These are phyloP conservation scores for Ophiosphaerella narmari DNA, from an alignment of 2,329 filamentous ascomycete species.

Conservation along the genomic window DNA sequence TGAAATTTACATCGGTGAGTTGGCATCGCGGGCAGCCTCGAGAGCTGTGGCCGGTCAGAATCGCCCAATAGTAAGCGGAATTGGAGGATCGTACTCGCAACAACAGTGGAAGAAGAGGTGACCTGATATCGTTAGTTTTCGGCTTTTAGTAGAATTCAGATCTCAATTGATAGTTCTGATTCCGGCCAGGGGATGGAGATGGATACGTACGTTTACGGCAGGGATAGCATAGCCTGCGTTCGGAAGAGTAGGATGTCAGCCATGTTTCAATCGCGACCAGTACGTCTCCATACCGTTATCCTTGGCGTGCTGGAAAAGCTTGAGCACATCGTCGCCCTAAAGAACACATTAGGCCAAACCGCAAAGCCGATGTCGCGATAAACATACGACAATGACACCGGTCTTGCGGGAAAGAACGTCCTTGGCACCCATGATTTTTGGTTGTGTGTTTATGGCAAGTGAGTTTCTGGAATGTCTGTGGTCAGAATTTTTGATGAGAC, in stretches of 20 bases:
- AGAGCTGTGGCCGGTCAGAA: conserved; percentile 63
- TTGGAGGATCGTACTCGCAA: conserved; percentile 47
- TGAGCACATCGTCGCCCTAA: conserved; percentile 65
- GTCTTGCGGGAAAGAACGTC: conserved; percentile 62
- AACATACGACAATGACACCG: conserved; percentile 42
- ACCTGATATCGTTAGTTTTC: conserved; percentile 59
- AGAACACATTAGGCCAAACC: conserved; percentile 48
- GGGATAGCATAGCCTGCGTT: conserved; percentile 48
- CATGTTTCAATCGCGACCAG: neutral
- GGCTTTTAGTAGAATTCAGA: neutral
- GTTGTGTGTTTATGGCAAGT: neutral
- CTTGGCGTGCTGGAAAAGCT: conserved; percentile 87
- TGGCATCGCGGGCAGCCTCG: conserved; percentile 91
- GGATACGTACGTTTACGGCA: conserved; percentile 38
- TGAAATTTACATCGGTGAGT: conserved; percentile 69
- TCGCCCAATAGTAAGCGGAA: neutral
- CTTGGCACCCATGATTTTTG: conserved; percentile 9
- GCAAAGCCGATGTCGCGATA: neutral
- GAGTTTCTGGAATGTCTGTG: neutral
- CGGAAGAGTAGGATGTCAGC: neutral
- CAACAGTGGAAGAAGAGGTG: conserved; percentile 86
- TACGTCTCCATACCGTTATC: conserved; percentile 63
- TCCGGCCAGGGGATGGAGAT: neutral
- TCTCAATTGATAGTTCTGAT: neutral
- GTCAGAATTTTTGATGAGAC: neutral